Evolutionary conservation across 257 asterid species (phyloP).

Genomic region (Fraxinus quadrangulata): DNA sequence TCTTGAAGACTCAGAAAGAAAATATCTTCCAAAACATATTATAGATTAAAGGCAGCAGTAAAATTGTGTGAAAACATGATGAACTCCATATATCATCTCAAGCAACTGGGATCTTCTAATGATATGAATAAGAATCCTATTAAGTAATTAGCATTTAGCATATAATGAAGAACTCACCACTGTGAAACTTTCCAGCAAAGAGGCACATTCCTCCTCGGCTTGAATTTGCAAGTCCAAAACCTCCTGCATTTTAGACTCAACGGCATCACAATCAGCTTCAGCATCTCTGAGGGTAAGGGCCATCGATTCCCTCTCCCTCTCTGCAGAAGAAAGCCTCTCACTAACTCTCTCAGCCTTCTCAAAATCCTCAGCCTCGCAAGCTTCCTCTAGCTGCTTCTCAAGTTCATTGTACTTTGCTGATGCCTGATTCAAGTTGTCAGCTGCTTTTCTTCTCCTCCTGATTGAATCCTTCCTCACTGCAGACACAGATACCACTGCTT

Average conservation of each 20-base stretch:
- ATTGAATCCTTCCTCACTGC: conserved; percentile 39
- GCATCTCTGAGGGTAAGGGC: conserved; percentile 32
- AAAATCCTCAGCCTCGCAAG: conserved; percentile 53
- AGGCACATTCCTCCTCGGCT: conserved; percentile 47
- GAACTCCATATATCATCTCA: not conserved
- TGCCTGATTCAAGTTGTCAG: conserved; percentile 34
- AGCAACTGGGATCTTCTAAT: not conserved
- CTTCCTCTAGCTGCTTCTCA: conserved; percentile 47
- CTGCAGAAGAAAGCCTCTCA: conserved; percentile 41
- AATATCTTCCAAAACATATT: not conserved
- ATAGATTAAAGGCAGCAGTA: not conserved
- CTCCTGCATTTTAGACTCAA: conserved; percentile 40
- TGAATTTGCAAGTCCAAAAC: conserved; percentile 38
- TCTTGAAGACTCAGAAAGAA: not conserved
- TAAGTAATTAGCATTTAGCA: not conserved
- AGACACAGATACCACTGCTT: conserved; percentile 33
- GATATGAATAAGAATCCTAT: not conserved
- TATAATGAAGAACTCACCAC: conserved; percentile 28
- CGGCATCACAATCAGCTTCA: conserved; percentile 35
- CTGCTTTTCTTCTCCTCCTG: conserved; percentile 41
- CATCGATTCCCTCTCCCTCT: conserved; percentile 38
- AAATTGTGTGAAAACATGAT: not conserved
- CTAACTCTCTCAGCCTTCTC: conserved; percentile 51
- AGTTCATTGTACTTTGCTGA: conserved; percentile 33
- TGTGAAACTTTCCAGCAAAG: conserved; percentile 39